Evolutionary conservation across 1,284 basidiomycete genomes (phyloP).

Genomic region (Phellopilus nigrolimitatus): DNA sequence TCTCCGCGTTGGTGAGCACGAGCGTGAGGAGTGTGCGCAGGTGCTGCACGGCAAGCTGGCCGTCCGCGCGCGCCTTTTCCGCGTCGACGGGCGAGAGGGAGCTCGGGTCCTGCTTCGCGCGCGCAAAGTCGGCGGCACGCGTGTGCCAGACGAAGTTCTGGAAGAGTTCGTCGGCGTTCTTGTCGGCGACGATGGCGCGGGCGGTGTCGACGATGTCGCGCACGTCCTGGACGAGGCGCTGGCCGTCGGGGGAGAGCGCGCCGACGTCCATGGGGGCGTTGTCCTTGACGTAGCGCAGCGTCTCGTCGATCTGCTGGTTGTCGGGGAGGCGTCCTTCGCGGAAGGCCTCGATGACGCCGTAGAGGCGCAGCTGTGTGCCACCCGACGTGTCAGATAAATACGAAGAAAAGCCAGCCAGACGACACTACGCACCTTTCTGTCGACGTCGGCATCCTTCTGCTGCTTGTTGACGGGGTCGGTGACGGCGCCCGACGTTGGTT

Average conservation of each 20-base stretch:
- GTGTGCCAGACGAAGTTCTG: slow-evolving; percentile 85
- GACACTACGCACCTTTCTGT: too few relatives aligned
- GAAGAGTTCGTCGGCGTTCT: slow-evolving; percentile 87
- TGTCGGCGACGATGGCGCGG: slow-evolving; percentile 65
- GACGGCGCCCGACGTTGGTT: slow-evolving; percentile 53
- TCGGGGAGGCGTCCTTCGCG: slow-evolving; percentile 74
- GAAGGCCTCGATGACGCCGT: slow-evolving; percentile 76
- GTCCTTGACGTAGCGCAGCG: slow-evolving; percentile 62
- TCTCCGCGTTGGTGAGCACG: slow-evolving; percentile 87
- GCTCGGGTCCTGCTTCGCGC: slow-evolving; percentile 36
- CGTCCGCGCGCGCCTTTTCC: slow-evolving; percentile 44
- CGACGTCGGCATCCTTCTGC: slow-evolving; percentile 53
- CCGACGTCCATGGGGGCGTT: slow-evolving; percentile 63
- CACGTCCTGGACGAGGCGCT: slow-evolving; percentile 69
- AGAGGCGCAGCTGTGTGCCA: slow-evolving; percentile 69
- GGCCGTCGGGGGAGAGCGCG: slow-evolving; percentile 73
- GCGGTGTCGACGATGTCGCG: slow-evolving; percentile 70
- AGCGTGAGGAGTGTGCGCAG: slow-evolving; percentile 82
- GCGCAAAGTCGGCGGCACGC: slow-evolving; percentile 49
- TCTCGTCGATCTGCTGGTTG: slow-evolving; percentile 75
- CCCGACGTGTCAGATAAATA: too few relatives aligned
- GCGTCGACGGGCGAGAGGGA: slow-evolving; percentile 40
- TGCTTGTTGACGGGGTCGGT: slow-evolving; percentile 51
- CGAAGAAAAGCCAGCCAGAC: too few relatives aligned
- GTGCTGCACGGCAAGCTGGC: slow-evolving; percentile 60